phyloP scores from a whole-genome alignment of 352 stramenopile genomes.

The Phytopythium aichiense region DNA sequence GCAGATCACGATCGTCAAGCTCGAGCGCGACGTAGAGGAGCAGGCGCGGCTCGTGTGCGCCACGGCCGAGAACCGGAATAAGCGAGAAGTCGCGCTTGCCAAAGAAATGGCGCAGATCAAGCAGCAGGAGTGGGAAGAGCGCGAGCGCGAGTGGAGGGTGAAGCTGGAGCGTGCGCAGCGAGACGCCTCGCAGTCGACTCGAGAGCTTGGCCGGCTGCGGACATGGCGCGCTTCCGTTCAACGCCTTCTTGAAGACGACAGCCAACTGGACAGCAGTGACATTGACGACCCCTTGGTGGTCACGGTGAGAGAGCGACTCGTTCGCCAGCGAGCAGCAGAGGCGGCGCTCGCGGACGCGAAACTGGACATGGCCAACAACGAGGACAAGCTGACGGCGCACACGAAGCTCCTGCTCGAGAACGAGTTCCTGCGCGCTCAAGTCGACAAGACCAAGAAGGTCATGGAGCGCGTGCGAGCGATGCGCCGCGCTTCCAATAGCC shows the following conservation, averaged over 20 bases:
- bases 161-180: slow-evolving; percentile 16
- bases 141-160: slow-evolving; percentile 22
- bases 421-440: slow-evolving; percentile 44
- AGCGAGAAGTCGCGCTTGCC: slow-evolving; percentile 23
- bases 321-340: slow-evolving; percentile 18
- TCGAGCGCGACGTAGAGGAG: slow-evolving; percentile 17
- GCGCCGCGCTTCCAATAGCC: slow-evolving; percentile 9
- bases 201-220: slow-evolving; percentile 18
- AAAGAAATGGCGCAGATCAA: slow-evolving; percentile 25
- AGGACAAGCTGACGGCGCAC: slow-evolving; percentile 36
- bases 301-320: slow-evolving; percentile 32
- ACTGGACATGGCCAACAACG: slow-evolving; percentile 19
- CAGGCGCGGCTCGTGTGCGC: slow-evolving; percentile 21
- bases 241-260: slow-evolving; percentile 20
- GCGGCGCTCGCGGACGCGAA: slow-evolving; percentile 24
- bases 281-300: slow-evolving; percentile 23
- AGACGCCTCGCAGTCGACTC: slow-evolving; percentile 9
- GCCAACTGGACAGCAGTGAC: background rate
- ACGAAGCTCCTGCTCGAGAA: slow-evolving; percentile 50
- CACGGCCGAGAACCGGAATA: slow-evolving; percentile 27
- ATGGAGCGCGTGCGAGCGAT: slow-evolving; percentile 56
- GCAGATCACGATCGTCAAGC: slow-evolving; percentile 19
- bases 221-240: slow-evolving; percentile 36
- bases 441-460: slow-evolving; percentile 51
- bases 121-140: slow-evolving; percentile 25